Base-by-base conservation (phyloP, 2,329 filamentous ascomycete genomes). In the Fusarium tuaranense region DNA sequence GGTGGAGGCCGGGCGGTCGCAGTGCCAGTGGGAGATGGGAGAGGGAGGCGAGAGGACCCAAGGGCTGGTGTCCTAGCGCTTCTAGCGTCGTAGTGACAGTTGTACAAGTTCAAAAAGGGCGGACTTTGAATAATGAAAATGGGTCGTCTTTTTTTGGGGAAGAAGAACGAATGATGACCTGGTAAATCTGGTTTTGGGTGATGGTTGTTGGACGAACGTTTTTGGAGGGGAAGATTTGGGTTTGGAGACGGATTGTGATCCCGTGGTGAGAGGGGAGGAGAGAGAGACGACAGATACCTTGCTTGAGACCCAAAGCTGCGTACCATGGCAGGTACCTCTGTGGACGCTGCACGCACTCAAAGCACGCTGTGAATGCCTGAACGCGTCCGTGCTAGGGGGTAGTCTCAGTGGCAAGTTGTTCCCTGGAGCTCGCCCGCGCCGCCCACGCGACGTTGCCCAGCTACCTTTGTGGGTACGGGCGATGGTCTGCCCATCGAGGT, bases 1-100 rank as follows among this genome's bases (percentile, higher is more conserved):
- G 74, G 72, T 60, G 69, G 74, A 73, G 72, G 69, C 69, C 69
- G 69, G 69, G 69, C 66, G 58, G 57, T 66, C 64, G 39, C 62
- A 63, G 41, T 32, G 46, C 25, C 41, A 25, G 7, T 13, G 32
- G 30, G 38, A 22, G 38, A 46, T n/a, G 39, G 63, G 30, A 44
- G 36, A 22, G 36, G 25, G 51, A 38, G 27, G 51, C 41, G 55
- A 69, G 53, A 63, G 68, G 51, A 7, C 57, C 67, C 62, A 67
- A 58, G 55, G 57, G 34, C 48, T 53, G 34, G 32, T 38, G 36
- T 39, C 68, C 51, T 68, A 68, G 66, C 60, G 72, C 58, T 48
- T 65, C 66, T 74, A 73, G 66, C 72, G 72, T 67, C 25, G 14
- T 32, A 25, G 62, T 75, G 72, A 67, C 72, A 74, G 68, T 48